Base-by-base conservation (phyloP, 768 basidiomycete genomes). In the Hemileccinum impolitum region DNA sequence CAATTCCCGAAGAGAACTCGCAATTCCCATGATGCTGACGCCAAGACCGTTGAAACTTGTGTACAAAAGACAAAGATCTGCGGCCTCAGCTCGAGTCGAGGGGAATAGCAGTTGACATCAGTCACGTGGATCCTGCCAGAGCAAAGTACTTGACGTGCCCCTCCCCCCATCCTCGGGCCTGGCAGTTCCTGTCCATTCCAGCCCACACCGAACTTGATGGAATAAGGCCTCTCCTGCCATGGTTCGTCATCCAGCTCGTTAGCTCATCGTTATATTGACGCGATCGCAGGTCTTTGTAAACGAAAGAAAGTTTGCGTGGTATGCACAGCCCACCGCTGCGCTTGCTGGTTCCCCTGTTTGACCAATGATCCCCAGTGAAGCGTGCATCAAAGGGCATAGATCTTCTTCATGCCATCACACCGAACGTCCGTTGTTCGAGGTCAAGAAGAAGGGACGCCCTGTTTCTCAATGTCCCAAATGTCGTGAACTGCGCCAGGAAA, bases 351-450 rank as follows among this genome's bases (percentile, higher is more conserved):
- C 26, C 28, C 19, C 23, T 41, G 50, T 43, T 54, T 66, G 21
- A 58, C 54, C 32, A 43, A 18, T 28, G 15, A 31, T 35, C 43
- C 30, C 18, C 59, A 94, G 93, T 68, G 88, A 87, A 73, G 86
- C 90, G 12, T 96, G 94, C 68, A 94, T 94, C 65, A 94, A 94
- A 70, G 94, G 94, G 0, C 93, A 96, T 62, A 84, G 94, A 45
- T 94, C 93, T 12, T 92, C 91, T 3, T 82, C 82, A 13, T 96
- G 94, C 66, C 79, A 79, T 41, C 94, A 96, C 63, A 82, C 82
- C 26, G 89, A 92, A 57, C 76, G 94, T 17, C 91, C 92, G 4
- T 75, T 96, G n/a, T 93, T 90, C 54, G 90, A 94, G 66, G 84
- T 95, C 50, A 90, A 93, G 76, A 90, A 87, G 74, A 94, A 95